phyloP scores from a whole-genome alignment of 164 flowering plant species.

The Chimonanthus praecox region DNA sequence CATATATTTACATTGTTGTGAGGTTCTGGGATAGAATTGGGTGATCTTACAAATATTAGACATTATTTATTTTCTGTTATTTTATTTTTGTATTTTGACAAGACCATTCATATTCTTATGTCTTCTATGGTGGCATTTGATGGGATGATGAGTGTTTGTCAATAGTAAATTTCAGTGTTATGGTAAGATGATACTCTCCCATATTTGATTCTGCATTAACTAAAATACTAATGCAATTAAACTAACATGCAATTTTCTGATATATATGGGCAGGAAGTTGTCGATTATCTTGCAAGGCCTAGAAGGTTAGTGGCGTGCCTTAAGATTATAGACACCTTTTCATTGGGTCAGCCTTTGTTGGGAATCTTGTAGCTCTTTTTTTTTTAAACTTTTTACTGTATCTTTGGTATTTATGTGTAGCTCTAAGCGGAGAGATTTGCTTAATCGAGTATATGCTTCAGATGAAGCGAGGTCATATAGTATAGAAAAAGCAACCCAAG shows the following conservation, averaged over 20 bases:
- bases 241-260: not conserved
- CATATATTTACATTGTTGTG: no score
- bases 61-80: no score
- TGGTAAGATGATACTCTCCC: not conserved
- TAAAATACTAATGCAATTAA: not conserved
- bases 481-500: conserved; percentile 33
- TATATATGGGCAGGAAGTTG: conserved; percentile 11
- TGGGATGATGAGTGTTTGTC: not conserved
- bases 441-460: conserved; percentile 37
- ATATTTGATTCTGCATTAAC: not conserved
- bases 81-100: not conserved
- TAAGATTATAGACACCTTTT: not conserved
- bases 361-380: not conserved
- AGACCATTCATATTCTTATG: not conserved
- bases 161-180: not conserved
- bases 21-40: no score
- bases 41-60: no score
- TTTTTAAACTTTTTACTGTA: not conserved
- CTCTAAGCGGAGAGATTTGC: conserved; percentile 28
- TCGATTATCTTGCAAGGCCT: conserved; percentile 10
- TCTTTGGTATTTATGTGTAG: conserved; percentile 9
- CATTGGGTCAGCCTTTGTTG: not conserved
- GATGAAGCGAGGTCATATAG: conserved; percentile 37
- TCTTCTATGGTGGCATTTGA: no score
- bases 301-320: conserved; percentile 18